Base-by-base conservation (phyloP, 371 early-diverging fungal species). In the Fennellomyces sp. region DNA sequence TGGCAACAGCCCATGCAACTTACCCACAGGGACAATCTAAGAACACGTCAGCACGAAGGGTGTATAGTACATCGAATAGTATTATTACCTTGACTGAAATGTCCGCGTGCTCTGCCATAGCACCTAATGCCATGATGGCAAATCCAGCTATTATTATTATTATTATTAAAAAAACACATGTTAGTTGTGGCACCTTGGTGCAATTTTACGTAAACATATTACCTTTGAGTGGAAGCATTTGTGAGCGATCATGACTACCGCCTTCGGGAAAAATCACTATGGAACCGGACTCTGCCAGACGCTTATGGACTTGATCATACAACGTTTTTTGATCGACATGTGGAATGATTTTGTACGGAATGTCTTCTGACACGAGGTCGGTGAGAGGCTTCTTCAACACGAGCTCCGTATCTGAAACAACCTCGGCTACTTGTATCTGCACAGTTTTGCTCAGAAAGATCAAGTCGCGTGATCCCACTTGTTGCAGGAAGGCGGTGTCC, bases 211-310 rank as follows among this genome's bases (percentile, higher is more conserved):
- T 41, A 41, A 21, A 8, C 19, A 45, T 23, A 45, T 45, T 60
- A 80, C 80, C 80, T 73, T 94, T 95, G 42, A 95, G 74, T 30
- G 96, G 96, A 45, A 95, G 78, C 85, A 95, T 83, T 58, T 94
- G 88, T 26, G 91, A 72, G 49, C 92, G 83, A 70, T 95, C 96
- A 74, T 95, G 96, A 60, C 88, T 88, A 10, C 95, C 95, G 27
- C 95, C 95, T 66, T 95, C 96, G 13, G 96, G 96, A 72, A 95
- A 95, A 33, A 95, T 94, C 2, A 93, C 94, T 28, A 95, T 80
- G 60, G 85, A 87, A 21, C 80, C 85, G 41, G 83, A 81, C 27
- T 72, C 61, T 29, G 80, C 75, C 25, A 95, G 69, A 11, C 89
- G 77, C 26, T 82, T 72, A 41, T 85, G 85, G 21, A 95, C 95